phyloP scores from a whole-genome alignment of 257 asterid species.

The Cynanchum wilfordii region DNA sequence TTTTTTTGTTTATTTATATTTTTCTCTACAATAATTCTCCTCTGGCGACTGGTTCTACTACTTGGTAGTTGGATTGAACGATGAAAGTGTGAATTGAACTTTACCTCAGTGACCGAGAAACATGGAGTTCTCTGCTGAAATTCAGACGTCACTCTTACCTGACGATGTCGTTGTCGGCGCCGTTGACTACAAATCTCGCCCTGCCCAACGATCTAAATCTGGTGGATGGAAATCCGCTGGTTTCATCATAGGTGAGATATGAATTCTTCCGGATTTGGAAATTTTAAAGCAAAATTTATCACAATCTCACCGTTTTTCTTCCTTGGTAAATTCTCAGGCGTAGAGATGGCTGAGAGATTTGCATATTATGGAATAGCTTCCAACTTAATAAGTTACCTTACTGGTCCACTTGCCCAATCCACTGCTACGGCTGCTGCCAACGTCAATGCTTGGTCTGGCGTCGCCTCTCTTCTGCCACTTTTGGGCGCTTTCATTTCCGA shows the following conservation, averaged over 20 bases:
- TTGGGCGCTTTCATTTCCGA: slow-evolving; percentile 2
- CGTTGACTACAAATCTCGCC: slow-evolving; percentile 19
- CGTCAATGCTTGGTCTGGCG: neutral
- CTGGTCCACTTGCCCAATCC: neutral
- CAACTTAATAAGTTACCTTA: neutral
- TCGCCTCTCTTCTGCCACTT: neutral
- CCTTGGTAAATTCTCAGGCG: neutral
- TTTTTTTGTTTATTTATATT: too few species aligned
- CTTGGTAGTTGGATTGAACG: too few species aligned
- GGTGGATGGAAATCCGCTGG: neutral
- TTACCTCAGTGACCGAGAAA: neutral
- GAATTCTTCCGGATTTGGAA: neutral
- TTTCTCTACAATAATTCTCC: too few species aligned
- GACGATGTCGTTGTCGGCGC: slow-evolving; percentile 18
- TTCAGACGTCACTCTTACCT: slow-evolving; percentile 3
- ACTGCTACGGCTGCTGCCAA: neutral
- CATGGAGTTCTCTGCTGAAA: neutral
- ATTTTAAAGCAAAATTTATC: neutral
- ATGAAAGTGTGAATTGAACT: too few species aligned
- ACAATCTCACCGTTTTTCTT: neutral
- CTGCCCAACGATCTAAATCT: neutral
- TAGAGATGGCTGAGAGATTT: neutral
- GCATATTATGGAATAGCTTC: neutral
- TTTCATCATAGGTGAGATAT: neutral
- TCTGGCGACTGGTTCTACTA: too few species aligned